These are phyloP conservation scores for Grigorovia humatica DNA, from an alignment of 805 yeast genomes.

Conservation along the genomic window DNA sequence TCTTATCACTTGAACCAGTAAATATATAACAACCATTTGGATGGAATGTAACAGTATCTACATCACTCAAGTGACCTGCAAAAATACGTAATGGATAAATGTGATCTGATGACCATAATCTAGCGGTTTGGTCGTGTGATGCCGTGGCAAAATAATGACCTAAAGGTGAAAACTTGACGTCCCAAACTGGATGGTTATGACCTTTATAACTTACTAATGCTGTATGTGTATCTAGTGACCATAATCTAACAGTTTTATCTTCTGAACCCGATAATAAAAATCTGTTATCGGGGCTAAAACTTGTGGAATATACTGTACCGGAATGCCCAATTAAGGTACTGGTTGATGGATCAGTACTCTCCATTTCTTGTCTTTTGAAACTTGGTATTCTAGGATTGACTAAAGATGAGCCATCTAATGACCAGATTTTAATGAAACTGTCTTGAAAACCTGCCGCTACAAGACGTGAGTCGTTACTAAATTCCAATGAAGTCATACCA, in stretches of 20 bases:
- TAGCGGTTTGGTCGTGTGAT: constrained; percentile 94
- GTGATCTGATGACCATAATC: constrained; percentile 97
- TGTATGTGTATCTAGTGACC: constrained; percentile 89
- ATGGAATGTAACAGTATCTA: constrained; percentile 89
- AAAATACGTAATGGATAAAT: constrained; percentile 90
- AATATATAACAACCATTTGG: constrained; percentile 91
- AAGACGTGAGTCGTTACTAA: constrained; percentile 76
- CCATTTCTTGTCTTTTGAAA: constrained; percentile 35
- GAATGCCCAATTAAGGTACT: constrained; percentile 70
- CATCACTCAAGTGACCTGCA: constrained; percentile 96
- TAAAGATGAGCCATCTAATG: constrained; percentile 81
- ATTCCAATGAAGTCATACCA: constrained; percentile 75
- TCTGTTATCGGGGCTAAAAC: constrained; percentile 83
- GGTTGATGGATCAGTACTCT: constrained; percentile 19
- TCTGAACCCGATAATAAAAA: constrained; percentile 77
- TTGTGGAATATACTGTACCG: constrained; percentile 85
- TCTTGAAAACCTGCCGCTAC: constrained; percentile 95
- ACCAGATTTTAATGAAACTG: constrained; percentile 84
- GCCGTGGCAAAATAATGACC: constrained; percentile 99
- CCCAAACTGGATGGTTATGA: constrained; percentile 96
- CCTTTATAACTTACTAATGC: constrained; percentile 91
- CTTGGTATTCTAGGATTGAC: constrained; percentile 50
- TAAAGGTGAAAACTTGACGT: constrained; percentile 83
- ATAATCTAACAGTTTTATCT: constrained; percentile 82
- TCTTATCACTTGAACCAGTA: constrained; percentile 92